Evolutionary conservation across 192 early-diverging fungal genomes (phyloP).

Genomic region (Neocallimastix lanati): DNA sequence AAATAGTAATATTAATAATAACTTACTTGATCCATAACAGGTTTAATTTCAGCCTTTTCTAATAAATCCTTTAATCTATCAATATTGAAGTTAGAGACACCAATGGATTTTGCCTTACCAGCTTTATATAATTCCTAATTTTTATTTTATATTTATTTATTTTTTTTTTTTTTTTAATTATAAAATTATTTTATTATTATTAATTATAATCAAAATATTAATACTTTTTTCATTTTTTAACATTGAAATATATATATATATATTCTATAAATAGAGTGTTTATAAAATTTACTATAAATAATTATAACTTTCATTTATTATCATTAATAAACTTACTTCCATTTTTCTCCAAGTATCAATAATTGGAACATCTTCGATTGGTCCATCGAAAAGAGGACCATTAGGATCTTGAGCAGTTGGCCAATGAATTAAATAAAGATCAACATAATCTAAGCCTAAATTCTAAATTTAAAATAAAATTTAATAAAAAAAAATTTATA

Average conservation of each 20-base stretch:
- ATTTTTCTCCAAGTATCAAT: conserved; percentile 63
- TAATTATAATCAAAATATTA: background rate
- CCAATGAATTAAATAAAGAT: conserved; percentile 76
- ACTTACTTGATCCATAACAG: conserved; percentile 55
- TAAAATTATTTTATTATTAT: background rate
- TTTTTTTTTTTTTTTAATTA: background rate
- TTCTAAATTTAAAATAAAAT: too few relatives aligned
- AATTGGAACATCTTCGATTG: conserved; percentile 20
- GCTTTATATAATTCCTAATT: conserved; percentile 30
- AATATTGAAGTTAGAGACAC: conserved; percentile 66
- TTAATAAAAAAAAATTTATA: too few relatives aligned
- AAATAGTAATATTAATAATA: too few relatives aligned
- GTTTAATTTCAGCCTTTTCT: conserved; percentile 38
- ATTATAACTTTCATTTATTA: background rate
- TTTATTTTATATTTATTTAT: background rate
- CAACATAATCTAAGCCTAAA: conserved; percentile 55
- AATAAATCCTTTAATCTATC: conserved; percentile 47
- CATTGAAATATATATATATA: too few relatives aligned
- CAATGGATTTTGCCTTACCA: conserved; percentile 58
- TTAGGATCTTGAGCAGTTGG: conserved; percentile 43
- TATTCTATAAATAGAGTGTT: too few relatives aligned
- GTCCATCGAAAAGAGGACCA: background rate
- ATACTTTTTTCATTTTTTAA: background rate
- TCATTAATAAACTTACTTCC: conserved; percentile 21
- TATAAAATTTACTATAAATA: background rate